phyloP scores from a whole-genome alignment of 805 yeast genomes.

The Wickerhamiella parazyma region DNA sequence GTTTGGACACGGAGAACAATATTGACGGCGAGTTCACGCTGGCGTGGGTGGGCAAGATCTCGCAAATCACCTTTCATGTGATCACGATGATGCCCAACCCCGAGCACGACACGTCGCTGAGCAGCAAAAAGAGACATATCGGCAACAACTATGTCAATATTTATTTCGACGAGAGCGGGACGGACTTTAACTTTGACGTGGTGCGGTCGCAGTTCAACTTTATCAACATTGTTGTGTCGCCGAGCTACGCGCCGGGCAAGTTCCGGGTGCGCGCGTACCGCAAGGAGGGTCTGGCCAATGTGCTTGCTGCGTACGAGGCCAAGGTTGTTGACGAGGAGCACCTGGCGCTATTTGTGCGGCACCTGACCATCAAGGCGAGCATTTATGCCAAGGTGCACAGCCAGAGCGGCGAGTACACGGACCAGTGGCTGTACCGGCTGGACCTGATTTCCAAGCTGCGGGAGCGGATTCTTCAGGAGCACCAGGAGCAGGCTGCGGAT shows the following conservation, averaged over 20 bases:
- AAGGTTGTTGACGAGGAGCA: constrained; percentile 51
- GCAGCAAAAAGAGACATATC: constrained; percentile 66
- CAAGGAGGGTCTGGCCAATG: constrained; percentile 58
- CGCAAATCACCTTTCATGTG: constrained; percentile 64
- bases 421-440: constrained; percentile 58
- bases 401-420: constrained; percentile 38
- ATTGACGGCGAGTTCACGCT: constrained; percentile 65
- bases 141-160: constrained; percentile 77
- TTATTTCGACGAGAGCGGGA: constrained; percentile 63
- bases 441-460: constrained; percentile 36
- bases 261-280: constrained; percentile 54
- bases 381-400: constrained; percentile 71
- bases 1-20: constrained; percentile 57
- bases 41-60: constrained; percentile 55
- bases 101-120: constrained; percentile 31
- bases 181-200: constrained; percentile 53
- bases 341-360: constrained; percentile 52
- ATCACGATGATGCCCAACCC: constrained; percentile 66
- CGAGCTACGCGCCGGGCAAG: constrained; percentile 25
- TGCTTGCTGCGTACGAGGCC: constrained; percentile 62
- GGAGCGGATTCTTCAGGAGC: constrained; percentile 20
- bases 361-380: constrained; percentile 48
- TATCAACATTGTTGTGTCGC: constrained; percentile 63
- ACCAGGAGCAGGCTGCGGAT: background rate
- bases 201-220: constrained; percentile 73